Base-by-base conservation (phyloP, 2,329 filamentous ascomycete species). In the Fusarium chuoi region DNA sequence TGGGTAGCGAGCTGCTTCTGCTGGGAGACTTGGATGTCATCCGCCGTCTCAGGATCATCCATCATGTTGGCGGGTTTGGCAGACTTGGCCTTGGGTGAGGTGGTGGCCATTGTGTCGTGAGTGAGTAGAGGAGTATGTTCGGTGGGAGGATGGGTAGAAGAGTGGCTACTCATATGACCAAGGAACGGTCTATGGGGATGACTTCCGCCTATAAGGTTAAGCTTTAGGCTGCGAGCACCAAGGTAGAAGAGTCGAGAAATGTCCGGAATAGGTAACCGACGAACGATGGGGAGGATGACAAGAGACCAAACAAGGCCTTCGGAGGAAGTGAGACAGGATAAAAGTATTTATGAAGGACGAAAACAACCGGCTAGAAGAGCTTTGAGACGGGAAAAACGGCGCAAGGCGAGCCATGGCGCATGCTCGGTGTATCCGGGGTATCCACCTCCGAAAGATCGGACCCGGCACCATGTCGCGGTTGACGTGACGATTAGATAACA, bases 1-100 rank as follows among this genome's bases (percentile, higher is more conserved):
- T 71, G 46, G 6, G 70, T 71, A 8, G 70, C 71, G 17, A 73
- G 71, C 44, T 73, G 61, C 66, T 73, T 74, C 30, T 73, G 71
- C 24, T 74, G 70, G 14, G 70, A 73, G n/a, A 74, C 62, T 20
- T 73, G 51, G 28, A 74, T 30, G 5, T 73, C 70, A 20, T 73
- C 70, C 17, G 65, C 65, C 0, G 56, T 48, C 62, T 73, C 59
- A 20, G 55, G 56, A 26, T 74, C 52, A 7, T 71, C 65, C 67
- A 73, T 73, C 70, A 73, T 73, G 36, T 74, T 73, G 56, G 15
- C 24, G 8, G 60, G 63, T n/a, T 64, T 65, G 24, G 59, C 17
- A 17, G 58, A 26, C 49, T 70, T 71, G 36, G 26, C 30, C 51
- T 60, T 67, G 46, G 54, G 63, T 28, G 48, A 36, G 22, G 70